Conservation (phyloP, 768 basidiomycete genomes). For the Podaxis pistillaris region DNA sequence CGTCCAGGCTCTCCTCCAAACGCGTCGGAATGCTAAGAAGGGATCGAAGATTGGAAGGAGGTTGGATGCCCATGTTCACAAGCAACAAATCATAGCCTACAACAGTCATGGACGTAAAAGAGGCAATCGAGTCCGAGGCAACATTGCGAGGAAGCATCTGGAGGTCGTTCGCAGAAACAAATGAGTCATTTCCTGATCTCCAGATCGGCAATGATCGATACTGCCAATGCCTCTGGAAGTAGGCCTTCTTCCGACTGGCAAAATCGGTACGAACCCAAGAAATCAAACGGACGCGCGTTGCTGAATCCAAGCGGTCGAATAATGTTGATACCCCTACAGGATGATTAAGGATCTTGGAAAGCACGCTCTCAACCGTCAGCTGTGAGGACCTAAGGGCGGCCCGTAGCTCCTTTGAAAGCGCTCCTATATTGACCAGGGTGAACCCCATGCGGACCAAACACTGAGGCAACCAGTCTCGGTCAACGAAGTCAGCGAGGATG, state of each 20-base stretch:
- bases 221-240: background rate
- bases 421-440: constrained; percentile 16
- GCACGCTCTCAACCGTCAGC: background rate
- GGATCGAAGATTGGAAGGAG: background rate
- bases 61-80: background rate
- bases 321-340: background rate
- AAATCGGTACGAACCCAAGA: background rate
- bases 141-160: constrained; percentile 6
- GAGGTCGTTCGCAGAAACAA: constrained; percentile 6
- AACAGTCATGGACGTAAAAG: constrained; percentile 3
- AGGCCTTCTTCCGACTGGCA: background rate
- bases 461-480: constrained; percentile 27
- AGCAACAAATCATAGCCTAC: background rate
- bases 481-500: constrained; percentile 22
- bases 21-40: constrained; percentile 7
- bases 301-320: background rate
- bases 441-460: constrained; percentile 22
- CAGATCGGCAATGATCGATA: constrained; percentile 5
- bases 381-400: background rate
- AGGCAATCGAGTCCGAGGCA: background rate
- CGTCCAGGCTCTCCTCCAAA: constrained; percentile 18
- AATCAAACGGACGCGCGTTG: background rate
- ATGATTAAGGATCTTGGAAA: background rate
- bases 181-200: background rate
- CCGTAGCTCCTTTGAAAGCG: constrained; percentile 16